Percentiles rank a stretch among this genome's conserved stretches.
Conservation (phyloP, 345 rosid genomes). For the Populus deltoides region DNA sequence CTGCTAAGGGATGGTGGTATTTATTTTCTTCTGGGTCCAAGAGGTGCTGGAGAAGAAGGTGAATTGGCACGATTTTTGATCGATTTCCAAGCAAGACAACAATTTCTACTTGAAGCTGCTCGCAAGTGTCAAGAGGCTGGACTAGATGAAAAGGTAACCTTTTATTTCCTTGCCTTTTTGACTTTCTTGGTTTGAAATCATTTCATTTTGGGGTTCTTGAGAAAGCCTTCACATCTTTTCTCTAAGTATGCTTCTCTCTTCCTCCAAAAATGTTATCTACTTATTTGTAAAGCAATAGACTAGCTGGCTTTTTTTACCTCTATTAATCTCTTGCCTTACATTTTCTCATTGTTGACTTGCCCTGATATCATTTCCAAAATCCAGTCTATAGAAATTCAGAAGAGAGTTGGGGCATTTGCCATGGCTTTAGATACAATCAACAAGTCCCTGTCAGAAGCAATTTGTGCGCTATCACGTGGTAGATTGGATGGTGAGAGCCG, state of each 20-base stretch:
- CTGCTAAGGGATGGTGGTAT: slow-evolving; percentile 86
- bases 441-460: slow-evolving; percentile 86
- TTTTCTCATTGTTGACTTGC: not conserved
- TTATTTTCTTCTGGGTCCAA: slow-evolving; percentile 72
- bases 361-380: slow-evolving; percentile 6
- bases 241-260: not conserved
- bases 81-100: slow-evolving; percentile 63
- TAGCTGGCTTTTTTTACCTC: not conserved
- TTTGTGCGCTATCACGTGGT: slow-evolving; percentile 80
- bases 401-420: slow-evolving; percentile 88
- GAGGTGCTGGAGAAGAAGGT: slow-evolving; percentile 93
- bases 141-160: slow-evolving; percentile 78
- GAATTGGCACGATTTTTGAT: slow-evolving; percentile 67
- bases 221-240: not conserved
- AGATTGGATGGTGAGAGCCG: slow-evolving; percentile 88
- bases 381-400: slow-evolving; percentile 86
- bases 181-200: not conserved
- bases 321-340: not conserved
- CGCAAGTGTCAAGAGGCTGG: slow-evolving; percentile 84
- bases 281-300: not conserved
- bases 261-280: not conserved
- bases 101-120: slow-evolving; percentile 88
- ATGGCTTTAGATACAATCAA: slow-evolving; percentile 88
- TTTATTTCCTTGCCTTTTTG: slow-evolving; percentile 12
- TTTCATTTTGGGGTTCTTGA: not conserved